phyloP scores from a whole-genome alignment of 1,284 basidiomycete species.

The Grifola frondosa region DNA sequence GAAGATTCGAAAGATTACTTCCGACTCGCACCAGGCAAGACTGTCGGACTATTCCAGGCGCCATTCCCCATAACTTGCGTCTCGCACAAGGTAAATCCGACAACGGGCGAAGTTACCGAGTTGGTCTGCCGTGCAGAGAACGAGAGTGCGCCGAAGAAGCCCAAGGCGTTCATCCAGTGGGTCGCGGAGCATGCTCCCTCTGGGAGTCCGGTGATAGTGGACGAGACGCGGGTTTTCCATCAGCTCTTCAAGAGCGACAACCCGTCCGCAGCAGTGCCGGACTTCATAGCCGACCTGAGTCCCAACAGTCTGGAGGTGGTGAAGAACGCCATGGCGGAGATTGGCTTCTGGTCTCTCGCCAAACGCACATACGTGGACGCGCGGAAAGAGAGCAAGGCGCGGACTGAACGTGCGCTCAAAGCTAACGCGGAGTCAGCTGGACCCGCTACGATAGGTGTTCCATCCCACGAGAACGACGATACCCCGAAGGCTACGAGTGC shows the following conservation, averaged over 20 bases:
- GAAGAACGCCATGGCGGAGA: constrained; percentile 82
- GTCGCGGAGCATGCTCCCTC: constrained; percentile 83
- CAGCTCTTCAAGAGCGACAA: constrained; percentile 94
- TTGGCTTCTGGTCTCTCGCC: constrained; percentile 87
- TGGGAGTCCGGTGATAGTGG: constrained; percentile 79
- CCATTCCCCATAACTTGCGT: constrained; percentile 94
- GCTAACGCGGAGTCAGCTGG: constrained; percentile 39
- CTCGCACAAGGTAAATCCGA: constrained; percentile 77
- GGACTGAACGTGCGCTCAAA: constrained; percentile 65
- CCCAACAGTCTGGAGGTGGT: constrained; percentile 78
- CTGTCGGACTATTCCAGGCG: constrained; percentile 96
- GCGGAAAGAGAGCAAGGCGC: constrained; percentile 60
- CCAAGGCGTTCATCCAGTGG: constrained; percentile 98
- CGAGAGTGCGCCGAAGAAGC: constrained; percentile 65
- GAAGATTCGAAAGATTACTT: constrained; percentile 96
- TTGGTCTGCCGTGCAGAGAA: constrained; percentile 82
- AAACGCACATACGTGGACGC: constrained; percentile 70
- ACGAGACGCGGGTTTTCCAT: constrained; percentile 92
- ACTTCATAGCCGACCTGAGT: constrained; percentile 80
- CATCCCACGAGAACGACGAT: constrained; percentile 42
- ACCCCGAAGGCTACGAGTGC: constrained; percentile 73
- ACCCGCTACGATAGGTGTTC: constrained; percentile 21
- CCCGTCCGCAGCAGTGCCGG: constrained; percentile 67
- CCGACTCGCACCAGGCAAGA: constrained; percentile 95
- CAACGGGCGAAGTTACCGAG: constrained; percentile 74